A percentile compares a stretch with the other conserved stretches of the same genome.
Evolutionary conservation across 768 basidiomycete species (phyloP).

Genomic region (Xerocomus brunneocitrinus): DNA sequence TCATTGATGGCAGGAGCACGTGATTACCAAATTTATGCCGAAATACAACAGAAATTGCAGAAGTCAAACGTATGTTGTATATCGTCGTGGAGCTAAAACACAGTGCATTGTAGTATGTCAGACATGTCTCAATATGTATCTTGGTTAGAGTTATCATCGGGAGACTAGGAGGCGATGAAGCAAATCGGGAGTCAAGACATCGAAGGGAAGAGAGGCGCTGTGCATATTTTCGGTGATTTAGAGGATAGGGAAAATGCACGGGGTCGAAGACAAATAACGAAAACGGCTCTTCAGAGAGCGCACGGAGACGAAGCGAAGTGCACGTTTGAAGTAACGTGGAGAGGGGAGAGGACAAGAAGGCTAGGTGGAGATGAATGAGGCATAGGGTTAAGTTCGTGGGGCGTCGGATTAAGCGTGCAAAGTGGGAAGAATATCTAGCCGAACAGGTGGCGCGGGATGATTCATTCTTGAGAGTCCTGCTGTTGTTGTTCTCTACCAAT

Average conservation of each 20-base stretch:
- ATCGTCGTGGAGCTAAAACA: slow-evolving; percentile 25
- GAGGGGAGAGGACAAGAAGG: slow-evolving; percentile 28
- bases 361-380: slow-evolving; percentile 17
- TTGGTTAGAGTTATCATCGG: slow-evolving; percentile 22
- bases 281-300: slow-evolving; percentile 16
- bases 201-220: slow-evolving; percentile 16
- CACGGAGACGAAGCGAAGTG: slow-evolving; percentile 7
- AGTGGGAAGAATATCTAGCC: neutral
- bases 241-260: slow-evolving; percentile 19
- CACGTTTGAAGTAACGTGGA: slow-evolving; percentile 9
- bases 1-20: neutral
- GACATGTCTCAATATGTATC: slow-evolving; percentile 25
- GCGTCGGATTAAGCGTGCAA: slow-evolving; percentile 16
- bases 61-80: slow-evolving; percentile 23
- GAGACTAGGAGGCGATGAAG: slow-evolving; percentile 14
- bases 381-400: slow-evolving; percentile 21
- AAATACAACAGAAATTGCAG: slow-evolving; percentile 1
- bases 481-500: slow-evolving; percentile 81
- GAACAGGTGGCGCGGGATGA: neutral
- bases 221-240: slow-evolving; percentile 22
- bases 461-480: slow-evolving; percentile 58
- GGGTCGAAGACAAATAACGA: slow-evolving; percentile 21
- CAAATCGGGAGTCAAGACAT: slow-evolving; percentile 26
- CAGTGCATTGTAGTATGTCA: slow-evolving; percentile 33
- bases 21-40: neutral